Evolutionary conservation across 768 basidiomycete species (phyloP), one percentile per base, ranked within the genome.

Genomic region (Leccinum rimulosum): DNA sequence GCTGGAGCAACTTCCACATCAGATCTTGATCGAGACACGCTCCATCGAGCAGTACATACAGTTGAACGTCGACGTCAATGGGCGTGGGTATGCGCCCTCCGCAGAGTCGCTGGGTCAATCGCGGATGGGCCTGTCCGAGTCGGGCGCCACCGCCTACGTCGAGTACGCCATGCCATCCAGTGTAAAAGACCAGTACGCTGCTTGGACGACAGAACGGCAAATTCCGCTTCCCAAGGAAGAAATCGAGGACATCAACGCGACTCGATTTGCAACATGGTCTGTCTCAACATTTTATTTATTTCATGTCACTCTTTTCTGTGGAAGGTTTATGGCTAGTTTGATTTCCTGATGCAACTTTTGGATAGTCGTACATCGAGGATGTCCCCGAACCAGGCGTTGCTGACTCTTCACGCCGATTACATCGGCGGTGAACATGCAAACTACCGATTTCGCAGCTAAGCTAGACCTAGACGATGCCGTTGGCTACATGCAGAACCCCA

Each of bases 181-280:
- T 55, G 82, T 70, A 6, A 84, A 86, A 51, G 95, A 98, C 66
- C 86, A 93, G 40, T 98, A 98, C 70, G 91, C 96, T 0, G 94
- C 96, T 1, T 99, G 97, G 97, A 87, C 86, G 10, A 75, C 86
- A 43, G 97, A 98, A 54, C 87, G 91, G 14, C 87, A 91, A 64
- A 97, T 98, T 61, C 96, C 96, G n/a, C 79, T 99, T 12, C 95
- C 94, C 19, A 98, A 98, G 79, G 97, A 99, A 74, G 97, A 98
- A 79, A 98, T 98, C 57, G 96, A 98, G 73, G 97, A 99, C 71
- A 93, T 72, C 97, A 95, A 77, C 81, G 88, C 58, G 94, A 95
- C 73, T 91, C 89, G 15, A 95, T 93, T 92, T 82, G 93, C 61
- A 98, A 93, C 81, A 97, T 93, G 91, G 91, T 93, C 65, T 11